A percentile compares a stretch with the other conserved stretches of the same genome.
Conservation (phyloP, 2,329 filamentous ascomycete genomes). For the Dactylellina sp. region DNA sequence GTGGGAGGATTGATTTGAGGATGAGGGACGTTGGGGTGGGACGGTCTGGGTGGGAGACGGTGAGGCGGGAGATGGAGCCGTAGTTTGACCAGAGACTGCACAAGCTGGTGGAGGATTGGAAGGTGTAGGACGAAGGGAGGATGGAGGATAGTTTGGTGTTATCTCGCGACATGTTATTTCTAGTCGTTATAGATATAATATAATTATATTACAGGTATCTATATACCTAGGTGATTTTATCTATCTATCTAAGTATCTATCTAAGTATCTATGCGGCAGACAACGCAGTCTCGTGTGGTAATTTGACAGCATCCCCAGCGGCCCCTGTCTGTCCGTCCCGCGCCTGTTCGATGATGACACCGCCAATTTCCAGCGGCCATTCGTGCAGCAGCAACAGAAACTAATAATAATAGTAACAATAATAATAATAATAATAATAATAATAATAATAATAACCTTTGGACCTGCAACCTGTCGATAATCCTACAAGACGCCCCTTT, state of each 20-base stretch:
- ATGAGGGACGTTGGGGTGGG: constrained; percentile 39
- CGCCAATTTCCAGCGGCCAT: constrained; percentile 13
- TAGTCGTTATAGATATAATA: too few relatives aligned
- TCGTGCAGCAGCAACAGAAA: not conserved
- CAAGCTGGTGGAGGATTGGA: constrained; percentile 28
- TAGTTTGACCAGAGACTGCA: constrained; percentile 59
- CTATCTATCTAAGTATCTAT: too few relatives aligned
- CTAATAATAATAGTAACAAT: too few relatives aligned
- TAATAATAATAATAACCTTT: too few relatives aligned
- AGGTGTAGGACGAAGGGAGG: constrained; percentile 24
- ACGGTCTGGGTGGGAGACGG: constrained; percentile 14
- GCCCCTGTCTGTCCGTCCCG: too few relatives aligned
- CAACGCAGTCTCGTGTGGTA: constrained; percentile 5
- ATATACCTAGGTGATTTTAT: too few relatives aligned
- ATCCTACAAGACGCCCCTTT: too few relatives aligned
- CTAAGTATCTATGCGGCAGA: too few relatives aligned
- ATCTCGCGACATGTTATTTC: not conserved
- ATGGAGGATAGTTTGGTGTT: constrained; percentile 12
- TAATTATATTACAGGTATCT: too few relatives aligned
- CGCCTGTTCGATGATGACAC: constrained; percentile 13
- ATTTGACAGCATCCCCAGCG: too few relatives aligned
- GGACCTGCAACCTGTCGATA: too few relatives aligned
- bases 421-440: too few relatives aligned
- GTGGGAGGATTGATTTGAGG: constrained; percentile 58
- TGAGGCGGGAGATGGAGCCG: constrained; percentile 59